These are phyloP conservation scores for Bertia moriformis DNA, from an alignment of 2,329 filamentous ascomycete genomes.

Conservation along the genomic window DNA sequence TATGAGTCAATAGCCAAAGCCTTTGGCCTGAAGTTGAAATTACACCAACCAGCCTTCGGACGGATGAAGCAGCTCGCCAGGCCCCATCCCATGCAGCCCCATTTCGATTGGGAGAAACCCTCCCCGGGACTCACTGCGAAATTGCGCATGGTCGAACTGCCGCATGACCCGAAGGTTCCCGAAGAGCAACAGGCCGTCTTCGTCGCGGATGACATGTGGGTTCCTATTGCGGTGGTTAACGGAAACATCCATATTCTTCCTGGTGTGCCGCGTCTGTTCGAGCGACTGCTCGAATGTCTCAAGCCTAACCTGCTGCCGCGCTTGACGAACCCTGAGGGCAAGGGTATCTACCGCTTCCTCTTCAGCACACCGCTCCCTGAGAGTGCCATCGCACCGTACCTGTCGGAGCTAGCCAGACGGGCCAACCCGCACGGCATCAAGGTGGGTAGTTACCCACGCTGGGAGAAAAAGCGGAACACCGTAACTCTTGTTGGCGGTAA, in stretches of 20 bases:
- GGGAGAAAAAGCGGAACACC: slow-evolving; percentile 76
- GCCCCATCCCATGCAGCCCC: slow-evolving; percentile 39
- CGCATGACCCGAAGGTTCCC: slow-evolving; percentile 32
- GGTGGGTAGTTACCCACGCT: slow-evolving; percentile 87
- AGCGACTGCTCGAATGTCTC: slow-evolving; percentile 62
- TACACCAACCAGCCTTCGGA: slow-evolving; percentile 41
- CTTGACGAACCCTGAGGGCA: slow-evolving; percentile 64
- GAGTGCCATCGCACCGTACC: slow-evolving; percentile 68
- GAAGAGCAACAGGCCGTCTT: slow-evolving; percentile 35
- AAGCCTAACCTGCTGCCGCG: slow-evolving; percentile 59
- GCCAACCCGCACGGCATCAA: slow-evolving; percentile 70
- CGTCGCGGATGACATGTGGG: slow-evolving; percentile 47
- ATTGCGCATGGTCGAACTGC: slow-evolving; percentile 51
- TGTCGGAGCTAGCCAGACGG: slow-evolving; percentile 64
- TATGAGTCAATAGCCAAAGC: slow-evolving; percentile 54
- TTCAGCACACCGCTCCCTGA: slow-evolving; percentile 81
- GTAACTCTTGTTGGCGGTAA: slow-evolving; percentile 76
- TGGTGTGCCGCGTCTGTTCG: slow-evolving; percentile 44
- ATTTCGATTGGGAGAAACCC: slow-evolving; percentile 46
- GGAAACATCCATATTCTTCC: slow-evolving; percentile 55
- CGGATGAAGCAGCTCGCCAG: slow-evolving; percentile 48
- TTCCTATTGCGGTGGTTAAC: slow-evolving; percentile 49
- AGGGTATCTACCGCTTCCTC: slow-evolving; percentile 63
- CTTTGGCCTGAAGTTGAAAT: slow-evolving; percentile 39
- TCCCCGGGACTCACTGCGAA: slow-evolving; percentile 46